Conservation (phyloP, 1,284 basidiomycete species). For the Farysia itapuensis region DNA sequence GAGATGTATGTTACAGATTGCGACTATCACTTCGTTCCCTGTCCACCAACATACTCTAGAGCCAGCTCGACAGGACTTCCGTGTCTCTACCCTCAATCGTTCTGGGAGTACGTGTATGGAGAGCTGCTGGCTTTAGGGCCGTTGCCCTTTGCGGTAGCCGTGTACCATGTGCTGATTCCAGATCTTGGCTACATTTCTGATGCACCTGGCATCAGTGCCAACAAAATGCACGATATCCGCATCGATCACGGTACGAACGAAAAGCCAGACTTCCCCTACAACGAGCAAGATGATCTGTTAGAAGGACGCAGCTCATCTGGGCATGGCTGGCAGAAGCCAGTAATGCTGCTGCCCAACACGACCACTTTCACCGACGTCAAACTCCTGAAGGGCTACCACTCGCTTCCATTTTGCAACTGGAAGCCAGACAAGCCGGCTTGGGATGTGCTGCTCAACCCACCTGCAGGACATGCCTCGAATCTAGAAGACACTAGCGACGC, state of each 20-base stretch:
- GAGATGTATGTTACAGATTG: slow-evolving; percentile 21
- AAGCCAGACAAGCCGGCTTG: slow-evolving; percentile 11
- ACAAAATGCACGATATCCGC: too few species aligned
- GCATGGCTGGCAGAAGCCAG: slow-evolving; percentile 30
- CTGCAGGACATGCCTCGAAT: slow-evolving; percentile 6
- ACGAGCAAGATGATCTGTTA: slow-evolving; percentile 13
- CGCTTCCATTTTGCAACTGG: slow-evolving; percentile 13
- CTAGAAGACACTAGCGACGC: slow-evolving; percentile 3
- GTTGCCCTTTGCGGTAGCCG: slow-evolving; percentile 20
- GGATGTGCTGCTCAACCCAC: slow-evolving; percentile 20
- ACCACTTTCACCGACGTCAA: slow-evolving; percentile 14
- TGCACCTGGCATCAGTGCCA: too few species aligned
- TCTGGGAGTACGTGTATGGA: slow-evolving; percentile 13
- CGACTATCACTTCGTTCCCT: slow-evolving; percentile 15
- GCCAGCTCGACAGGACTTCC: slow-evolving; percentile 24
- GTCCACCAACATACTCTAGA: slow-evolving; percentile 19
- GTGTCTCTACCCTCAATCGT: slow-evolving; percentile 24
- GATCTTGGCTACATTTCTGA: too few species aligned
- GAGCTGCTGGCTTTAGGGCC: slow-evolving; percentile 5
- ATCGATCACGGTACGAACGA: too few species aligned
- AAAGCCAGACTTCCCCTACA: slow-evolving; percentile 22
- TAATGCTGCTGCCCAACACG: slow-evolving; percentile 17
- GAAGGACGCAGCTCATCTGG: slow-evolving; percentile 15
- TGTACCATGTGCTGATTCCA: slow-evolving; percentile 27
- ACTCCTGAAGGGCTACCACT: slow-evolving; percentile 18